Evolutionary conservation across 495 filamentous ascomycete species (phyloP), one percentile per base, ranked within the genome.

Genomic region (Elaphomyces granulatus): DNA sequence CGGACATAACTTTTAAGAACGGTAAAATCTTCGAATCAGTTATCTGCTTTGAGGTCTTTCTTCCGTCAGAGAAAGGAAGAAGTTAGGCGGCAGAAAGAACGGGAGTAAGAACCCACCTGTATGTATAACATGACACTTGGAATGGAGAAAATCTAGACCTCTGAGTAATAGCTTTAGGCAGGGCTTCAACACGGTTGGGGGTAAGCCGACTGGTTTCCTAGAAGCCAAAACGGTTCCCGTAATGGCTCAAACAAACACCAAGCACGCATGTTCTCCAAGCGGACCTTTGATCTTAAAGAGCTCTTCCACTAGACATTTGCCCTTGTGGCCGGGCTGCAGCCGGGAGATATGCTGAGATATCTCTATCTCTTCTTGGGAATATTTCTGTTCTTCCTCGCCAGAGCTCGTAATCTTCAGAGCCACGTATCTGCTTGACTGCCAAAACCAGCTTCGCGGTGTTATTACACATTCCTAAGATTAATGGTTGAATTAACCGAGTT

Each of bases 111-210:
- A 47, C 44, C 38, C 33, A 53, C 59, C 59, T 37, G 59, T 55
- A 38, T 64, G 58, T 38, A 64, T 59, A 26, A 61, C 34, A 37
- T 53, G 53, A 33, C 49, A 58, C 35, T 59, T 53, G 15, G 52
- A 51, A 44, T 63, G 61, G 17, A 63, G 50, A 45, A 55, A 64
- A 45, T 61, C 50, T 15, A 64, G 52, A 34, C 55, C 58, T 20
- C 48, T 34, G 8, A 65, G 50, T 16, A 65, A 20, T 30, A 55
- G 38, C 20, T 42, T 46, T 2, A 61, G 37, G 39, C 53, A 53
- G 8, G 44, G 39, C 37, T 59, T 61, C 28, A 61, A 37, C 7
- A 63, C 47, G 15, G 33, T 32, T 8, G 45, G 39, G 19, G 50
- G 45, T 38, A 46, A 41, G 35, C 48, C 37, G 41, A 53, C 42